phyloP scores from a whole-genome alignment of 2,329 filamentous ascomycete species.

The Alternaria sp. region DNA sequence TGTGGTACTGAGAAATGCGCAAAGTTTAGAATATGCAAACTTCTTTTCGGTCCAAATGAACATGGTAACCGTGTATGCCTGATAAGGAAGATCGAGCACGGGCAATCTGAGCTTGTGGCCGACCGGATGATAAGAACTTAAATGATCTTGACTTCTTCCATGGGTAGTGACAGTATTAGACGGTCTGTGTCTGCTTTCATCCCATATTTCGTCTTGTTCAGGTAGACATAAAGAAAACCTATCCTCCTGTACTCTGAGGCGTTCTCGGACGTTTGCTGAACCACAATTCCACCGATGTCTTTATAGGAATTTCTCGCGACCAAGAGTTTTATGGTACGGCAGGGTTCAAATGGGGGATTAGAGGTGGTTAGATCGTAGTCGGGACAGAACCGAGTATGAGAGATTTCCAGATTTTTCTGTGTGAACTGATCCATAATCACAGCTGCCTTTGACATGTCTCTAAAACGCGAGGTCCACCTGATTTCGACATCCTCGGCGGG shows the following conservation, averaged over 20 bases:
- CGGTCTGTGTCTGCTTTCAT: too few relatives aligned
- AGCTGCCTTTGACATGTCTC: too few relatives aligned
- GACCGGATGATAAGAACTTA: background rate
- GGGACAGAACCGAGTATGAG: accelerated
- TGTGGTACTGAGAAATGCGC: too few relatives aligned
- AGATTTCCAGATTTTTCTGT: background rate
- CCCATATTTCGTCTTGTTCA: too few relatives aligned
- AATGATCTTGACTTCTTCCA: background rate
- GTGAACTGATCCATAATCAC: background rate
- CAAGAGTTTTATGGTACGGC: background rate
- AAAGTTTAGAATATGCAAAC: accelerated
- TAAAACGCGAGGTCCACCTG: too few relatives aligned
- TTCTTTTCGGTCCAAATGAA: accelerated
- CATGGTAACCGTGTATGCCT: background rate
- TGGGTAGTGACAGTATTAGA: too few relatives aligned
- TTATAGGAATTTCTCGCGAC: accelerated
- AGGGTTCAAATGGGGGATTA: background rate
- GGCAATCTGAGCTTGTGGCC: background rate
- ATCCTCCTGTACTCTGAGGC: background rate
- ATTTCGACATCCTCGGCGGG: accelerated
- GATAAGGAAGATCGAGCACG: too few relatives aligned
- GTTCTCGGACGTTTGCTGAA: background rate
- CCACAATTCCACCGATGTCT: background rate
- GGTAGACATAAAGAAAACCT: too few relatives aligned
- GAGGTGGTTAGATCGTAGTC: background rate